Conservation (phyloP, 164 flowering plant genomes). For the Sextonia rubra region DNA sequence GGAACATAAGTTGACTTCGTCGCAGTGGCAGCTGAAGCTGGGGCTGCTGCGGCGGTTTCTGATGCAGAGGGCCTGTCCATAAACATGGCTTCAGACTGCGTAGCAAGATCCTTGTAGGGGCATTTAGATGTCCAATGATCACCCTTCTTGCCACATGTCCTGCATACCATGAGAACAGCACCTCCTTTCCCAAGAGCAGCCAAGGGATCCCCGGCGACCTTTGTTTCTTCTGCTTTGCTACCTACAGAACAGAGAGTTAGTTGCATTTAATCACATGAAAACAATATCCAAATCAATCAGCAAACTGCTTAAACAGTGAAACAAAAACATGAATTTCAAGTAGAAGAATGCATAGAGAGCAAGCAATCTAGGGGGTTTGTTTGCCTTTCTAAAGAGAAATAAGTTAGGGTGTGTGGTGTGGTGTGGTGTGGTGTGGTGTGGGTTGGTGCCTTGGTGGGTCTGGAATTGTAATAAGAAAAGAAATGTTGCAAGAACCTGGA, state of each 20-base stretch:
- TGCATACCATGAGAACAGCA: constrained; percentile 69
- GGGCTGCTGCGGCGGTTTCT: constrained; percentile 22
- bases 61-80: constrained; percentile 43
- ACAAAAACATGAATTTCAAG: too few relatives aligned
- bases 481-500: constrained; percentile 68
- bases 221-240: constrained; percentile 54
- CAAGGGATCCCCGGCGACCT: constrained; percentile 49
- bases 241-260: constrained; percentile 46
- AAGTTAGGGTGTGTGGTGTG: too few relatives aligned
- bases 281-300: too few relatives aligned
- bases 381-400: too few relatives aligned
- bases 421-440: too few relatives aligned
- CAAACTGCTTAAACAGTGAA: too few relatives aligned
- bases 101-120: constrained; percentile 71
- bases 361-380: too few relatives aligned
- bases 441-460: too few relatives aligned
- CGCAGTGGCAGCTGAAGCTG: constrained; percentile 13
- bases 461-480: too few relatives aligned
- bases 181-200: constrained; percentile 51
- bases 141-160: constrained; percentile 79
- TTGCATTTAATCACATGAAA: too few relatives aligned
- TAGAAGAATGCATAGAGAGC: too few relatives aligned
- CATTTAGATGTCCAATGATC: constrained; percentile 87
- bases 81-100: constrained; percentile 38
- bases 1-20: constrained; percentile 60